Conservation (phyloP, 441 rosid species). For the Jatropha podagrica region DNA sequence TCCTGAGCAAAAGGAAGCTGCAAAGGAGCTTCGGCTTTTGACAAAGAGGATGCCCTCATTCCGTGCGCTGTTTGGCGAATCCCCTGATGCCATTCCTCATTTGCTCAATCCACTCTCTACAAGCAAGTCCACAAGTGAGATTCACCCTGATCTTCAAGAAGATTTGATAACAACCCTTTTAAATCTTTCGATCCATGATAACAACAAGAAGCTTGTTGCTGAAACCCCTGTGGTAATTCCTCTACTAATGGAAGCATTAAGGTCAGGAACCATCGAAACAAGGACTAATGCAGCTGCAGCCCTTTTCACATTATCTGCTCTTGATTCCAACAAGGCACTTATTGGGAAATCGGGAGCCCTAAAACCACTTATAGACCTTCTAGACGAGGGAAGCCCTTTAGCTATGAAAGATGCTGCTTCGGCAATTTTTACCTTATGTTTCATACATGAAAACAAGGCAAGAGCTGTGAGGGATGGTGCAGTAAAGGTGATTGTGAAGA, state of each 20-base stretch:
- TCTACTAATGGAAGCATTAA: conserved; percentile 65
- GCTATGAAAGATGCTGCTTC: conserved; percentile 89
- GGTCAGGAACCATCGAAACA: conserved; percentile 59
- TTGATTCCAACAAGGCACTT: conserved; percentile 76
- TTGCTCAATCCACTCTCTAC: conserved; percentile 55
- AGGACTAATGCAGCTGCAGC: conserved; percentile 94
- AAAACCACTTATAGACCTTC: conserved; percentile 68
- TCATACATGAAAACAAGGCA: conserved; percentile 72
- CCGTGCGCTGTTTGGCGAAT: conserved; percentile 72
- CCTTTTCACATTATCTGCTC: conserved; percentile 79
- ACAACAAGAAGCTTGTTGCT: conserved; percentile 83
- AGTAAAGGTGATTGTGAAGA: conserved; percentile 60
- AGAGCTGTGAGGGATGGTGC: conserved; percentile 85
- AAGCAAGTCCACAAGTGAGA: conserved; percentile 32
- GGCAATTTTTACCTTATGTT: conserved; percentile 77
- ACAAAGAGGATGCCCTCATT: conserved; percentile 73
- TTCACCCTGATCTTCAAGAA: conserved; percentile 72
- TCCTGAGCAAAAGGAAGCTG: conserved; percentile 70
- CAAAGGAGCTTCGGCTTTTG: conserved; percentile 70
- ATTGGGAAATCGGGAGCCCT: conserved; percentile 78
- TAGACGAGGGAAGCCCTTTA: conserved; percentile 72
- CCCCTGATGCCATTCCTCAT: conserved; percentile 55
- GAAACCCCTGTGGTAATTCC: conserved; percentile 76
- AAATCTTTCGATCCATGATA: conserved; percentile 88
- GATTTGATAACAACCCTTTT: conserved; percentile 81